phyloP scores from a whole-genome alignment of 768 basidiomycete species.

The Suillus hirtellus region DNA sequence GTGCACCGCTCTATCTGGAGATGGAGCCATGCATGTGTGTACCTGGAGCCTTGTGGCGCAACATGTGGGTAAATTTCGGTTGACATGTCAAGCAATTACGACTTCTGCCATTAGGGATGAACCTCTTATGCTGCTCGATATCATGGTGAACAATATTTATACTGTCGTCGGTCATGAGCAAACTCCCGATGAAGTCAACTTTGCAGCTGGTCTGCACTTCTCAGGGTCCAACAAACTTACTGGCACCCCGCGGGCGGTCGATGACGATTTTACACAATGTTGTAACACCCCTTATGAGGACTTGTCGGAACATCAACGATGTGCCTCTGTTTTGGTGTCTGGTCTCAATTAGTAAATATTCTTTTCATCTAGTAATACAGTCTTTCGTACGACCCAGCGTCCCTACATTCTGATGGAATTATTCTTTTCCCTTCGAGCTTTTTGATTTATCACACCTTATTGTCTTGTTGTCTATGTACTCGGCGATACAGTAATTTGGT shows the following conservation, averaged over 20 bases:
- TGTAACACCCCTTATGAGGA: too few relatives aligned
- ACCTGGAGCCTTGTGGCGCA: constrained; percentile 1
- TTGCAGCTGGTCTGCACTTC: constrained; percentile 26
- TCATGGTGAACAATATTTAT: constrained; percentile 17
- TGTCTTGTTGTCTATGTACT: background rate
- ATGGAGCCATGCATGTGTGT: background rate
- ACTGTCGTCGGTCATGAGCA: constrained; percentile 22
- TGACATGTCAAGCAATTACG: constrained; percentile 21
- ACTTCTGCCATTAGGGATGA: constrained; percentile 11
- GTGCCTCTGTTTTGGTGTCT: constrained; percentile 12
- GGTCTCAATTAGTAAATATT: background rate
- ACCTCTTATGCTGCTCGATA: constrained; percentile 8
- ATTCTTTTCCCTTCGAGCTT: too few relatives aligned
- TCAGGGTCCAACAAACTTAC: constrained; percentile 24
- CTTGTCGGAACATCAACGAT: too few relatives aligned
- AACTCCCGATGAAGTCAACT: constrained; percentile 21
- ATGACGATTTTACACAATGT: constrained; percentile 6
- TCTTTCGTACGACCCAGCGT: background rate
- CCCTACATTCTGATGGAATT: background rate
- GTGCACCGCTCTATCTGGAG: constrained; percentile 8
- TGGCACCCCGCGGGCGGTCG: constrained; percentile 26
- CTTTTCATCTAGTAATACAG: background rate
- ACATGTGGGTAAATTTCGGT: constrained; percentile 24
- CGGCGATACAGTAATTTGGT: background rate
- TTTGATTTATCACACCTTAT: background rate